These are phyloP conservation scores for Camelina neglecta DNA, from an alignment of 345 rosid species.

Conservation along the genomic window DNA sequence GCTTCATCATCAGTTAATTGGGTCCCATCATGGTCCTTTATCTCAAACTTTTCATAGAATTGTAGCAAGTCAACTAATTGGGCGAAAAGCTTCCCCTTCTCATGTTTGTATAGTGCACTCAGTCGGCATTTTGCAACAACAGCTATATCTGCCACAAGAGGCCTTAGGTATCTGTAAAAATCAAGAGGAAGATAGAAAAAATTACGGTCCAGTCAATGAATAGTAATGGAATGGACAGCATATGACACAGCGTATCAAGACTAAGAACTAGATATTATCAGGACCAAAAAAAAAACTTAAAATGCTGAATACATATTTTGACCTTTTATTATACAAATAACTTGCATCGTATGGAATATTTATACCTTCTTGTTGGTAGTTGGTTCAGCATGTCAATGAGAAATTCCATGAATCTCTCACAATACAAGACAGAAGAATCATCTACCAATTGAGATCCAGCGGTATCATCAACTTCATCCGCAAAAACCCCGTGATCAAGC, in stretches of 20 bases:
- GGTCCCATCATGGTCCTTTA: slow-evolving; percentile 94
- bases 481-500: slow-evolving; percentile 72
- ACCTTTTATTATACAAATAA: slow-evolving; percentile 20
- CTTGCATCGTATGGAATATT: slow-evolving; percentile 3
- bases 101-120: slow-evolving; percentile 84
- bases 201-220: slow-evolving; percentile 14
- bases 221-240: slow-evolving; percentile 2
- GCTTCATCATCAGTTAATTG: slow-evolving; percentile 95
- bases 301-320: slow-evolving; percentile 6
- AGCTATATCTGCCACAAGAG: slow-evolving; percentile 96
- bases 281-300: not conserved
- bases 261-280: not conserved
- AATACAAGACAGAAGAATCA: slow-evolving; percentile 81
- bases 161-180: slow-evolving; percentile 79
- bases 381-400: slow-evolving; percentile 96
- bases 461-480: slow-evolving; percentile 49
- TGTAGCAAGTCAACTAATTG: slow-evolving; percentile 95
- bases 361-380: slow-evolving; percentile 96
- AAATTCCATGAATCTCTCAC: slow-evolving; percentile 98
- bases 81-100: slow-evolving; percentile 89
- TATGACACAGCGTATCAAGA: not conserved
- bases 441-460: slow-evolving; percentile 52
- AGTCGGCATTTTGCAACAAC: slow-evolving; percentile 94
- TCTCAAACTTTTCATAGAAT: slow-evolving; percentile 97
- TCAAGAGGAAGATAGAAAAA: slow-evolving; percentile 21